Base-by-base conservation (phyloP, 2,329 filamentous ascomycete genomes). In the Aureobasidium melanogenum region DNA sequence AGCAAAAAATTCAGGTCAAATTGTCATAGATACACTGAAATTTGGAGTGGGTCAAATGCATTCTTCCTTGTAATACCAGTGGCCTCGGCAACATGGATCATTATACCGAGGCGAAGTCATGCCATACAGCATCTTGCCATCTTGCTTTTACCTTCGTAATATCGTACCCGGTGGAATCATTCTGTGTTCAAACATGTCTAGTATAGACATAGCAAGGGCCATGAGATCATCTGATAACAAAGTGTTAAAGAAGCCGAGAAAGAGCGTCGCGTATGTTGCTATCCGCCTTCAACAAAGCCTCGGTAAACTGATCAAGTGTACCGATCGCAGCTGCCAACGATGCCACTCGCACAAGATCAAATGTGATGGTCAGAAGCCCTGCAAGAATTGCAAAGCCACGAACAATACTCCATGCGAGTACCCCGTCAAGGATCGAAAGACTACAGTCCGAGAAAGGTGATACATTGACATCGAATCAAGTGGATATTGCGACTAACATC, bases 361-460 rank as follows among this genome's bases (percentile, higher is more conserved):
- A 62, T 74, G 71, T 59, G 68, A 69, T 17, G 70, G 70, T 7
- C 70, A 67, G 1, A 64, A 66, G 5, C 72, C 72, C n/a, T 74
- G 72, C 61, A 63, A 65, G 4, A 67, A 66, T n/a, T 74, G 72
- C 52, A 55, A 60, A 19, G 41, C 65, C 8, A 64, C 67, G 17
- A 46, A 60, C 3, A 38, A 62, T 24, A 43, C 61, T 4, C 46
- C 68, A 58, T 72, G 68, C 39, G 47, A 50, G 6, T 70, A 71
- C 62, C 70, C 70, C 7, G 36, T 64, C 9, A 66, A 67, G n/a
- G 70, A 72, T 55, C 64, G 67, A 14, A 68, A 71, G 39, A 64
- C 69, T n/a, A 72, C 70, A 48, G 64, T 73, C 3, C 67, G 67
- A 34, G 64, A 70, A 47, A 67, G 68, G 63, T 70, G 62, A 8